Base-by-base conservation (phyloP, 805 yeast genomes). In the Nakazawaea holstii region DNA sequence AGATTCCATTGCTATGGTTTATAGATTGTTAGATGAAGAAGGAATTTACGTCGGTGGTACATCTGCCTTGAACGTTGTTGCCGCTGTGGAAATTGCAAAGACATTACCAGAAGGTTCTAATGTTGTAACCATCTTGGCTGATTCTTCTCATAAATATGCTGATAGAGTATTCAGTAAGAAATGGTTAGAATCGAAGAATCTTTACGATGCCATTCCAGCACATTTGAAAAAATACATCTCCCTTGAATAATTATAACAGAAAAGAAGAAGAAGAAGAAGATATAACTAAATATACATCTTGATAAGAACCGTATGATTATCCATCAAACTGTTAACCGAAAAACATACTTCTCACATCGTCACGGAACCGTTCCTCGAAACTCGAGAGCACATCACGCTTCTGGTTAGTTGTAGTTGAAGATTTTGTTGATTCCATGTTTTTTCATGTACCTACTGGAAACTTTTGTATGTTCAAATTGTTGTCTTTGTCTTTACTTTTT, bases 11-110 rank as follows among this genome's bases (percentile, higher is more conserved):
- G 80, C 72, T 38, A 91, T 91, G 97, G 69, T 90, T 41, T 91
- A 84, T 68, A 72, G 87, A 55, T 70, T 91, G 41, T 70, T 91
- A 54, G 90, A 90, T 56, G 95, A 87, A 59, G 97, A 91, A 64
- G 97, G 97, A 3, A 71, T 91, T 41, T 91, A 82, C 58, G 72
- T 90, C 4, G 97, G 97, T 20, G 96, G 96, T 41, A 89, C 97
- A 2, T 82, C 91, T 39, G 94, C 94, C 13, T 72, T 91, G 59
- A 91, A 91, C 59, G 97, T 90, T 39, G 95, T 80, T 39, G 97
- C 96, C 29, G 97, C 97, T 13, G 72, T 74, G 39, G 78, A 80
- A 59, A 82, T 87, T 15, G 96, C 97, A 2, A 65, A 80, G 64
- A 60, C 68, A 6, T 73, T 89, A 45, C 96, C 96, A 2, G 89